These are phyloP conservation scores for Hawksworthiomyces lignivorus DNA, from an alignment of 2,329 filamentous ascomycete genomes.

Conservation along the genomic window DNA sequence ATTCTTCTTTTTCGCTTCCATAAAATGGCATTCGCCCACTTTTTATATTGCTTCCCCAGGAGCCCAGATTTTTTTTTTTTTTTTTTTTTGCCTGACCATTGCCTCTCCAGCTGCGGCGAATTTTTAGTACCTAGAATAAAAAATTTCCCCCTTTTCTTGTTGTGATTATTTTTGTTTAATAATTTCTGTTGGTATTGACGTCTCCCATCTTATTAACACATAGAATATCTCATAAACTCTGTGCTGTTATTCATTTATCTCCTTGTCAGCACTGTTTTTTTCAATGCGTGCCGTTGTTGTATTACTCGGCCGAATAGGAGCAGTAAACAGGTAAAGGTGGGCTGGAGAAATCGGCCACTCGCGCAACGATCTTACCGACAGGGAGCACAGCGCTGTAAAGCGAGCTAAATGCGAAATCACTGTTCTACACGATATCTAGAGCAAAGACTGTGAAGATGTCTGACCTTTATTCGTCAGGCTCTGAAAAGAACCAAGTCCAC, in stretches of 20 bases:
- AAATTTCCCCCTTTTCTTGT: no score
- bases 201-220: background rate
- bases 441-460: no score
- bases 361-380: background rate
- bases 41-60: conserved; percentile 2
- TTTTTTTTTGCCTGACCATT: background rate
- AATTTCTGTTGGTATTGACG: conserved; percentile 1
- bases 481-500: no score
- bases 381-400: background rate
- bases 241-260: background rate
- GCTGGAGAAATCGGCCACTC: background rate
- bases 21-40: no score
- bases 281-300: background rate
- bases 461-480: no score
- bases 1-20: background rate
- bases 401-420: no score
- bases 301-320: background rate
- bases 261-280: background rate
- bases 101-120: no score
- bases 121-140: no score
- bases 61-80: no score
- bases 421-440: no score
- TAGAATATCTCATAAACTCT: background rate
- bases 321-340: background rate
- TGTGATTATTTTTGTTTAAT: no score